These are phyloP conservation scores for Globisporangium nagaii DNA, from an alignment of 352 stramenopile species.

Conservation along the genomic window DNA sequence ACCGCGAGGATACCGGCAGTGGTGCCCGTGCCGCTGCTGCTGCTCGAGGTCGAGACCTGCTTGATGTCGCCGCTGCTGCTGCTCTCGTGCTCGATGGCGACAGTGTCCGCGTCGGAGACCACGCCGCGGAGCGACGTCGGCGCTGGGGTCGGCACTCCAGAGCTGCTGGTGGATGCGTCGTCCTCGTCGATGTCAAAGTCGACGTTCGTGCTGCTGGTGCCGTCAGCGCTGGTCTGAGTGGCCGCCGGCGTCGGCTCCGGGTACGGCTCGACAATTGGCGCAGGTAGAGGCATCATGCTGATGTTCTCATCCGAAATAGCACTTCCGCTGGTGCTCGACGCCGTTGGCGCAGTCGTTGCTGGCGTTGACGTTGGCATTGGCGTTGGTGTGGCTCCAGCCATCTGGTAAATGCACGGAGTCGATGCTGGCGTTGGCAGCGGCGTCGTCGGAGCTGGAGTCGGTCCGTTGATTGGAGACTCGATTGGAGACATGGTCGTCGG, in stretches of 20 bases:
- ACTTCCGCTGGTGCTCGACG: neutral
- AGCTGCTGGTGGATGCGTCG: neutral
- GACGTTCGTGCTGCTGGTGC: neutral
- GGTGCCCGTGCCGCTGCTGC: conserved; percentile 2
- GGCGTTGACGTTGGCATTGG: neutral
- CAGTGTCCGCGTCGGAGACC: neutral
- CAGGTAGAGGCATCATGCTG: neutral
- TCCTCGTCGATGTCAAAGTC: neutral
- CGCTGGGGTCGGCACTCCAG: neutral
- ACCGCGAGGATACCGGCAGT: conserved; percentile 8
- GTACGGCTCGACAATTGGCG: neutral
- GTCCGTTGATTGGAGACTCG: neutral
- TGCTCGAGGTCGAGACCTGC: conserved; percentile 3
- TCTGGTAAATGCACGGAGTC: neutral
- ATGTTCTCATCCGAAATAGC: neutral
- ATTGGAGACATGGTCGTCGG: neutral
- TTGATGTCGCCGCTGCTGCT: conserved; percentile 2
- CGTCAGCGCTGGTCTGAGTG: neutral
- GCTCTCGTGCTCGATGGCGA: neutral
- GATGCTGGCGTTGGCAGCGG: neutral
- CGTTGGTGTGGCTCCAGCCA: neutral
- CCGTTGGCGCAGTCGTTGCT: too few species aligned
- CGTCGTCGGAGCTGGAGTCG: neutral
- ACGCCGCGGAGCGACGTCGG: neutral
- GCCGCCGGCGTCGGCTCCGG: neutral